Evolutionary conservation across 2,329 filamentous ascomycete genomes (phyloP), one percentile per base, ranked within the genome.

Genomic region (Neopestalotiopsis sp.): DNA sequence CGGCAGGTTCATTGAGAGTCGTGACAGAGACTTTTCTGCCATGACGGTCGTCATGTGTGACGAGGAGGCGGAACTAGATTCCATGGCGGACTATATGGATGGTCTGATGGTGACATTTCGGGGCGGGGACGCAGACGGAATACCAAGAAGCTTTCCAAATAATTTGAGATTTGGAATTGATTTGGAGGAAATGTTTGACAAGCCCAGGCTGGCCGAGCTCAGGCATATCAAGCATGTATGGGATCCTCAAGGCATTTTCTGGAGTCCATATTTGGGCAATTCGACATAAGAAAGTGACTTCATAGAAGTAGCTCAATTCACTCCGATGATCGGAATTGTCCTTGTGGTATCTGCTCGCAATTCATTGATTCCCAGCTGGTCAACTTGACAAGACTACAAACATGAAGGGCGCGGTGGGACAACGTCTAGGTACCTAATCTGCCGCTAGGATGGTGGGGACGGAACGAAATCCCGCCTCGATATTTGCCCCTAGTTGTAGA

Each of bases 191-290:
- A 30, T 42, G 28, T 65, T 42, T 20, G 13, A 32, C 28, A 12
- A 28, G 10, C 32, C 52, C 5, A 30, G 12, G 20, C 13, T 65
- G 40, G 12, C n/a, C 10, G 62, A 65, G 38, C 20, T 65, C 38
- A 30, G n/a, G 7, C 32, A 14, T 3, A 34, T 65, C 24, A 65
- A 52, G 42, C 32, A 52, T 28, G 24, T 42, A 24, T 65, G 62
- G 62, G 62, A 65, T n/a, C 40, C 62, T 12, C 6, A 45, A 7
- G 42, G 42, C 20, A n/a, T 65, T 24, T 56, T 65, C 28, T 65
- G 62, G 62, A 52, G 42, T 28, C 62, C 62, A 13, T 59, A 30
- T 49, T 17, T 49, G 45, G 4, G 45, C 45, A 6, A n/a, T n/a
- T 14, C 45, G 14, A n/a, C n/a, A 5, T 49, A 49, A 14, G 45